A percentile compares a stretch with the other conserved stretches of the same genome.
These are phyloP conservation scores for Fraxinus baroniana DNA, from an alignment of 305 asterid genomes.

Conservation along the genomic window DNA sequence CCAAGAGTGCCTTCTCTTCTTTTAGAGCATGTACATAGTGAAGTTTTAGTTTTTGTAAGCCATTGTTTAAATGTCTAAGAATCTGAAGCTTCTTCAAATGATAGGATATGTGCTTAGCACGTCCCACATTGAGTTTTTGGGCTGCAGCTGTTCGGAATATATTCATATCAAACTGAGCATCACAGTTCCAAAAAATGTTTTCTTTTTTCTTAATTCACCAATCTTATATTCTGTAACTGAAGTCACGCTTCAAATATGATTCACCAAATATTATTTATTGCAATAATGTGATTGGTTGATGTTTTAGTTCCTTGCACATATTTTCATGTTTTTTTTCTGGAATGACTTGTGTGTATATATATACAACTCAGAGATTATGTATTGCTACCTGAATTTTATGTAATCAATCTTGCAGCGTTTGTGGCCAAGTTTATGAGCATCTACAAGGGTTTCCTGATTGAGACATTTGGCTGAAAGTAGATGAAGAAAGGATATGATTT, in stretches of 20 bases:
- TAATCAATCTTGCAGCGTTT: conserved; percentile 68
- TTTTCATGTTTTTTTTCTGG: background rate
- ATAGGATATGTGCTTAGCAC: background rate
- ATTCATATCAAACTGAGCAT: background rate
- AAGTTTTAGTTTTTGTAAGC: background rate
- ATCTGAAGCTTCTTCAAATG: background rate
- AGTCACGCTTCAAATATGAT: background rate
- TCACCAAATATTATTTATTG: background rate
- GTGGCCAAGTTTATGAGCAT: conserved; percentile 99
- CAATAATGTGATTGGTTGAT: background rate
- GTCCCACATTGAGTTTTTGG: background rate
- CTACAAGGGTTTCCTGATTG: conserved; percentile 86
- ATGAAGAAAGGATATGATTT: conserved; percentile 5
- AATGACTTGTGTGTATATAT: background rate
- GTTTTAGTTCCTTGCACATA: background rate
- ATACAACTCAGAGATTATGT: background rate
- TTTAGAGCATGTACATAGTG: background rate
- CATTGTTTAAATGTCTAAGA: background rate
- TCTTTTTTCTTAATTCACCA: background rate
- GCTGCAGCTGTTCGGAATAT: background rate
- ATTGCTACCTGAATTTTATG: background rate
- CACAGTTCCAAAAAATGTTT: background rate
- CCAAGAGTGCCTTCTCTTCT: background rate
- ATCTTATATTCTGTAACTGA: background rate
- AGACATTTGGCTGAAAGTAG: conserved; percentile 69